phyloP scores from a whole-genome alignment of 805 yeast species.

The Jamesozyma jinghongensis region DNA sequence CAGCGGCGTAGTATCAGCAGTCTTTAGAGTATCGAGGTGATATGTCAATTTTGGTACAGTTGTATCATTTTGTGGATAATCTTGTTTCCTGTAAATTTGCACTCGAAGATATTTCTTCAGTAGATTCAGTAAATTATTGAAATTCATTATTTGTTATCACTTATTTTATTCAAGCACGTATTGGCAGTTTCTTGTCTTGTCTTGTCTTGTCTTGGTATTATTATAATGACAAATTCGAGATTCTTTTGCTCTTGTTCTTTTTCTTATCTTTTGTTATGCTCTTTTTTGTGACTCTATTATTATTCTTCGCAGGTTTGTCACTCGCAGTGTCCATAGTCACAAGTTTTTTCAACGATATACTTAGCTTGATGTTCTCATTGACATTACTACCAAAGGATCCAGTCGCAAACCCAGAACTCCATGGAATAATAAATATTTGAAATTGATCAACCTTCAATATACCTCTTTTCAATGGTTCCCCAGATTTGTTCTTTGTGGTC shows the following conservation, averaged over 20 bases:
- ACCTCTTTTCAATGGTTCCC: constrained; percentile 11
- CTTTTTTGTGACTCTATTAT: constrained; percentile 4
- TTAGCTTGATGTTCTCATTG: constrained; percentile 17
- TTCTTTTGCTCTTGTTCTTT: constrained; percentile 9
- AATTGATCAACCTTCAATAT: constrained; percentile 14
- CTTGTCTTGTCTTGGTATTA: background rate
- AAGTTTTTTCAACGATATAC: constrained; percentile 12
- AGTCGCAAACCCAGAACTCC: constrained; percentile 16
- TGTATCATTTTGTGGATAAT: too few relatives aligned
- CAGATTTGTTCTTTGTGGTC: background rate
- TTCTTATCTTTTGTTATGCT: constrained; percentile 3
- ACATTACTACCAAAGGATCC: constrained; percentile 17
- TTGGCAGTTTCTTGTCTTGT: too few relatives aligned
- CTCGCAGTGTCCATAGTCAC: constrained; percentile 7
- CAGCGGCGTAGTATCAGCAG: too few relatives aligned
- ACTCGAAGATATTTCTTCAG: too few relatives aligned
- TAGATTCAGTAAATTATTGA: too few relatives aligned
- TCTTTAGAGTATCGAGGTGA: too few relatives aligned
- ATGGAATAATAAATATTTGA: constrained; percentile 15
- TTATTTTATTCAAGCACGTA: too few relatives aligned
- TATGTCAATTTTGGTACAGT: too few relatives aligned
- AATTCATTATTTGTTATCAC: too few relatives aligned
- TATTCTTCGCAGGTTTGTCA: background rate
- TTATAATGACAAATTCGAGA: constrained; percentile 6
- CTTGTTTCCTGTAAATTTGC: too few relatives aligned